A percentile compares a stretch with the other conserved stretches of the same genome.
Conservation (phyloP, 2,329 filamentous ascomycete genomes). For the Monosporascus sp. region DNA sequence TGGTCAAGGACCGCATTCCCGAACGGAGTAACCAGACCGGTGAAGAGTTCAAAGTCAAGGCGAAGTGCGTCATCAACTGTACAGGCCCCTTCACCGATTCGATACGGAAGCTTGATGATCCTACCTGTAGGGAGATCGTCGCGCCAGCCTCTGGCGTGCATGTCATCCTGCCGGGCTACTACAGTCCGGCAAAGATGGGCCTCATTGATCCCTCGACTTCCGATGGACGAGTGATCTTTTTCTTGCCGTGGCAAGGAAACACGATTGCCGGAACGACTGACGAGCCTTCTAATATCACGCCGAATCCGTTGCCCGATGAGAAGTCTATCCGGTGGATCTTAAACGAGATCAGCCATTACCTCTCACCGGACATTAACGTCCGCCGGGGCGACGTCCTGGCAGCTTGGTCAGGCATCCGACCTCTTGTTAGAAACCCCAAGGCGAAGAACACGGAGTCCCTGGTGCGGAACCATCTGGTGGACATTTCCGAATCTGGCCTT, state of each 20-base stretch:
- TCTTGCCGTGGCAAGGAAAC: slow-evolving; percentile 89
- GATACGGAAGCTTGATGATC: slow-evolving; percentile 80
- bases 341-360: slow-evolving; percentile 73
- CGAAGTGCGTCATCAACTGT: slow-evolving; percentile 80
- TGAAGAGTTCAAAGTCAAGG: slow-evolving; percentile 64
- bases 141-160: slow-evolving; percentile 82
- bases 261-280: slow-evolving; percentile 88
- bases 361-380: slow-evolving; percentile 79
- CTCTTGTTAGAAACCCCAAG: slow-evolving; percentile 80
- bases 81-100: slow-evolving; percentile 85
- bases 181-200: slow-evolving; percentile 79
- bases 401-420: slow-evolving; percentile 84
- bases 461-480: slow-evolving; percentile 80
- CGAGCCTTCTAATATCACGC: slow-evolving; percentile 64
- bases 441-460: slow-evolving; percentile 81
- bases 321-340: slow-evolving; percentile 86
- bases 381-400: slow-evolving; percentile 82
- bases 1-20: slow-evolving; percentile 63
- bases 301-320: slow-evolving; percentile 72
- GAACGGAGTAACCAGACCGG: slow-evolving; percentile 57
- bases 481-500: slow-evolving; percentile 71
- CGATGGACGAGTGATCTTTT: slow-evolving; percentile 87
- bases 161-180: slow-evolving; percentile 82
- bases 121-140: slow-evolving; percentile 67
- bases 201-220: slow-evolving; percentile 82